Base-by-base conservation (phyloP, 495 filamentous ascomycete genomes). In the Aspergillus nidulans region DNA sequence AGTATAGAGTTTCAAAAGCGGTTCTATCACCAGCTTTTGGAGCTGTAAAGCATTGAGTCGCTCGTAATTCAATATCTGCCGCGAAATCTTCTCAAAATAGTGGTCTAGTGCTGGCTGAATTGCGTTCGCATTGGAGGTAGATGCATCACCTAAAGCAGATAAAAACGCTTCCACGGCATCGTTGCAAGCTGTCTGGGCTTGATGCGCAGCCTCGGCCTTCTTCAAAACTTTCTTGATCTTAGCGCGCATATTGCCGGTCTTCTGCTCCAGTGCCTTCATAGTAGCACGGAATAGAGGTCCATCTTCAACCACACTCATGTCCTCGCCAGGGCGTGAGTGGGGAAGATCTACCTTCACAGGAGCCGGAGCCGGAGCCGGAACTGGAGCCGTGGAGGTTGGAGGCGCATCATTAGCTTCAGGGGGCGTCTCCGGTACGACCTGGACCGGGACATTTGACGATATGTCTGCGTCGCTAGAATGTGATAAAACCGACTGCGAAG, bases 161-260 rank as follows among this genome's bases (percentile, higher is more conserved):
- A 95, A 86, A 68, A 99, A 95, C 1, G 77, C 84, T 18, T 78
- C 69, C 56, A 95, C 83, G 15, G 92, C 88, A 16, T 91, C 87
- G 65, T 97, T 97, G 69, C 89, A 94, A 44, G 83, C 79, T 1
- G 73, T 69, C 69, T 97, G 95, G 1, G 92, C 86, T 56, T 82
- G 74, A 55, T 92, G 82, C 3, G 90, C 90, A 12, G 89, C 84
- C 62, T 97, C 94, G 25, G 92, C 95, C 58, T 87, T 88, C 60
- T 91, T 92, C 40, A 97, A 74, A 10, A 99, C 85, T 59, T 96
- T 95, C 70, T 99, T 99, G 82, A 97, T 97, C 61, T 90, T 87
- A 23, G 80, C 72, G 34, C 90, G 83, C 85, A 98, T 91, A 63
- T 86, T 95, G n/a, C 90, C 90, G 0, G 92, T 98, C 77, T 96